Base-by-base conservation (phyloP, 768 basidiomycete species). In the Suillus occidentalis region DNA sequence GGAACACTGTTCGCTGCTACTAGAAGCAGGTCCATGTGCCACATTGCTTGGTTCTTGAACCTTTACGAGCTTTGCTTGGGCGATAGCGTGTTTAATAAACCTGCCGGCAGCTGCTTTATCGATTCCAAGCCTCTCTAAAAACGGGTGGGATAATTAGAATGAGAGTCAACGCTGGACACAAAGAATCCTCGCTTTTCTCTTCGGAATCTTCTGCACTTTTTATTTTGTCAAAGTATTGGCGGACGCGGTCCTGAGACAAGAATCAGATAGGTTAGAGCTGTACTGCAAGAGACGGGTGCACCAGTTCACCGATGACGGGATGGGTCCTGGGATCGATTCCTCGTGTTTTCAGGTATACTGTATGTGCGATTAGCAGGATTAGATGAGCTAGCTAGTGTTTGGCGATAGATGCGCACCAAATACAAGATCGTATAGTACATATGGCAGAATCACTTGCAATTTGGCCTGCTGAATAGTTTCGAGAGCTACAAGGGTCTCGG, bases 1-100 rank as follows among this genome's bases (percentile, higher is more conserved):
- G 87, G 85, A 13, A 86, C 78, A 57, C 69, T n/a, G 79, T 34
- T 70, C 73, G 10, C 28, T 50, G 20, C 34, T 72, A 13, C 70
- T 72, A 18, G 75, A 62, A 31, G 66, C 53, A 47, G 70, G 52
- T 7, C 18, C 61, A 14, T 63, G 39, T 13, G 47, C 14, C 5
- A 37, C 31, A 47, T 57, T 52, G 12, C 66, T 65, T 18, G 68
- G 70, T 50, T 77, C 78, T 57, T 82, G 76, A 7, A 73, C 73
- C 1, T 76, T 75, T 43, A 71, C 74, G 65, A 78, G 71, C 59
- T 83, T 81, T 14, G 85, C 85, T 74, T 89, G 89, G 2, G 89
- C 78, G 50, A 94, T 92, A 36, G 92, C 91, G 72, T 91, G 84
- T 75, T 89, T 91, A 75, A 95, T 95, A 76, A 95, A 95, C 37